A percentile compares a stretch with the other conserved stretches of the same genome.
Evolutionary conservation across 108 stramenopile genomes (phyloP).

Genomic region (Nitzschia sp.): DNA sequence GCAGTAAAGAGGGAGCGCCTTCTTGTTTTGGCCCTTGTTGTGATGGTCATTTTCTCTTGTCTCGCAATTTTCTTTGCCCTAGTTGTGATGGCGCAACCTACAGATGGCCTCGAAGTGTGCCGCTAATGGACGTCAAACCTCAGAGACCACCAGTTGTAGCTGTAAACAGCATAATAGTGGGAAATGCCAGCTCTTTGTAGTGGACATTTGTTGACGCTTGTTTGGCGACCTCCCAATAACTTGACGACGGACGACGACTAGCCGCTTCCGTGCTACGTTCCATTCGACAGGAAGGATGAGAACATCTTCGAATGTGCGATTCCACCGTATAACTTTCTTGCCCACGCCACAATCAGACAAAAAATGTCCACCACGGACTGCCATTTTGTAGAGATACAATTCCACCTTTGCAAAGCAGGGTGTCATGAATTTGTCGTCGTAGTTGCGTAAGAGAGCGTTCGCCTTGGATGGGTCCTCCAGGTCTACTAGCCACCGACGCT

Average conservation of each 20-base stretch:
- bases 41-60: background rate
- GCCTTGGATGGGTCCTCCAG: conserved; percentile 34
- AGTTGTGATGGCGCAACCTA: too few species aligned
- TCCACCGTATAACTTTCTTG: conserved; percentile 45
- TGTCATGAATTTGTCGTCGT: conserved; percentile 6
- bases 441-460: conserved; percentile 13
- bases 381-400: conserved; percentile 67
- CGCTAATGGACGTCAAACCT: too few species aligned
- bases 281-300: conserved; percentile 48
- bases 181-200: too few species aligned
- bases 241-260: background rate
- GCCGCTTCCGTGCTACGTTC: conserved; percentile 9
- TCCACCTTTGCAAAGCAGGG: conserved; percentile 54
- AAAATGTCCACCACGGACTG: conserved; percentile 43
- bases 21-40: background rate
- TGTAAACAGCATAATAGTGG: too few species aligned
- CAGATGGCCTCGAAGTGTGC: too few species aligned
- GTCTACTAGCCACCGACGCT: conserved; percentile 43
- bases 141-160: too few species aligned
- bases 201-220: too few species aligned
- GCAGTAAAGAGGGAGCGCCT: background rate
- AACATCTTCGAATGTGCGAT: conserved; percentile 48
- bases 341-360: conserved; percentile 4
- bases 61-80: background rate
- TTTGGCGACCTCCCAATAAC: too few species aligned